These are phyloP conservation scores for Alternaria sp. DNA, from an alignment of 2,329 filamentous ascomycete genomes.

Conservation along the genomic window DNA sequence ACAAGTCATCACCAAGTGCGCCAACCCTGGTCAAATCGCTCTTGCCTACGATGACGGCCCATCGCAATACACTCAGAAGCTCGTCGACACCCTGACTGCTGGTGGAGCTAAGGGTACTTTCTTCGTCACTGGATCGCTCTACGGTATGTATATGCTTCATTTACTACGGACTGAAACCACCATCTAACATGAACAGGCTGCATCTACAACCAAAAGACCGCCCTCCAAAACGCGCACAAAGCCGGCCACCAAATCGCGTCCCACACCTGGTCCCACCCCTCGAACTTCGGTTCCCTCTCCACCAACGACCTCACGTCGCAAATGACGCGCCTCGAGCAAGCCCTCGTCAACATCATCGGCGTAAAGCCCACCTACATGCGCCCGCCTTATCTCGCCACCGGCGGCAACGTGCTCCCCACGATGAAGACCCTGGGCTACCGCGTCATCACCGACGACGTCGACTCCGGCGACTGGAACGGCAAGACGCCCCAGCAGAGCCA, in stretches of 20 bases:
- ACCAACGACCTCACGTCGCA: conserved; percentile 36
- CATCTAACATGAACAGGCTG: conserved; percentile 16
- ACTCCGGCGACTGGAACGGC: conserved; percentile 45
- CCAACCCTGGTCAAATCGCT: conserved; percentile 35
- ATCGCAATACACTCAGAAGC: conserved; percentile 44
- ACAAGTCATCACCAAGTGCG: conserved; percentile 40
- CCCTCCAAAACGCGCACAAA: conserved; percentile 41
- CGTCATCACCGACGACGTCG: conserved; percentile 45
- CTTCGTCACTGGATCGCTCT: conserved; percentile 42
- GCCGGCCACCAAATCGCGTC: conserved; percentile 46
- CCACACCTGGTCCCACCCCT: conserved; percentile 44
- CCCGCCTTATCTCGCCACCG: conserved; percentile 44
- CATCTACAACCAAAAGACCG: conserved; percentile 43
- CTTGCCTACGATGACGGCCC: conserved; percentile 47
- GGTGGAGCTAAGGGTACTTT: conserved; percentile 45
- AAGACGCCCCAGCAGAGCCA: conserved; percentile 41
- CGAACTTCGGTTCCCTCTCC: conserved; percentile 42
- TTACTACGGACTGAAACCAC: background rate
- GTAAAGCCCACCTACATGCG: conserved; percentile 48
- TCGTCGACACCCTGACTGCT: conserved; percentile 38
- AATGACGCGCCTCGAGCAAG: conserved; percentile 43
- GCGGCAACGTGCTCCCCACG: conserved; percentile 37
- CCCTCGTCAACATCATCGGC: conserved; percentile 46
- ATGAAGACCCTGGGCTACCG: conserved; percentile 45
- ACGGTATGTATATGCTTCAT: conserved; percentile 15